These are phyloP conservation scores for Eremothecium sinecaudum DNA, from an alignment of 1,139 yeast genomes.

Conservation along the genomic window DNA sequence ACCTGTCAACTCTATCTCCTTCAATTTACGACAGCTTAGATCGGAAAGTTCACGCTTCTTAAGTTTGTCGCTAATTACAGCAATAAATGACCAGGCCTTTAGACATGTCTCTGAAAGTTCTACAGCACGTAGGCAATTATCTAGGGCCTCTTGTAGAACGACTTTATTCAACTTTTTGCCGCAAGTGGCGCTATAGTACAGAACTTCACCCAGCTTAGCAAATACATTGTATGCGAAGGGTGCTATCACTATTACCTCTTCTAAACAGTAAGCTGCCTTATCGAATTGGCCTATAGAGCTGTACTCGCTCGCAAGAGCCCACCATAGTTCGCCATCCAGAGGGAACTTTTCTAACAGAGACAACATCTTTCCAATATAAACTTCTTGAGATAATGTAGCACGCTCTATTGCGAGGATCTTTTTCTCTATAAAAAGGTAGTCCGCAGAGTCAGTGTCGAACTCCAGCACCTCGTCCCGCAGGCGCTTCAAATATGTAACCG, in stretches of 20 bases:
- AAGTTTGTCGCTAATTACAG: slow-evolving; percentile 33
- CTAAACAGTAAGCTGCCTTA: slow-evolving; percentile 55
- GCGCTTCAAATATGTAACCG: slow-evolving; percentile 24
- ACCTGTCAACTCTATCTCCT: slow-evolving; percentile 23
- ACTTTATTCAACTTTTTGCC: slow-evolving; percentile 10
- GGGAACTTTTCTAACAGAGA: slow-evolving; percentile 38
- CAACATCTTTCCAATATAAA: slow-evolving; percentile 15
- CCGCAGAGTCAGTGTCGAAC: slow-evolving; percentile 24
- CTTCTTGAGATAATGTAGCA: slow-evolving; percentile 10
- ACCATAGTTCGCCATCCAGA: slow-evolving; percentile 67
- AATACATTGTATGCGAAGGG: slow-evolving; percentile 71
- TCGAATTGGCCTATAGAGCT: slow-evolving; percentile 51
- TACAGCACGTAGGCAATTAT: slow-evolving; percentile 56
- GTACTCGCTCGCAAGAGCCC: slow-evolving; percentile 62
- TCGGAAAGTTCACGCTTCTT: slow-evolving; percentile 25
- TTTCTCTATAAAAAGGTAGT: slow-evolving; percentile 24
- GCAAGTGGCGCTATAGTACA: slow-evolving; percentile 20
- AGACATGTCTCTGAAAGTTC: slow-evolving; percentile 64
- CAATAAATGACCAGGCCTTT: slow-evolving; percentile 72
- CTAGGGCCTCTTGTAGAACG: slow-evolving; percentile 35
- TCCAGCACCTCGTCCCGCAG: slow-evolving; percentile 25
- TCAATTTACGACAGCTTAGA: slow-evolving; percentile 33
- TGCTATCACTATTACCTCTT: slow-evolving; percentile 56
- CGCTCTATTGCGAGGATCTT: slow-evolving; percentile 21
- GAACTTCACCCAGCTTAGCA: slow-evolving; percentile 24